phyloP scores from a whole-genome alignment of 805 yeast genomes.

The Ogataea nitratoaversa region DNA sequence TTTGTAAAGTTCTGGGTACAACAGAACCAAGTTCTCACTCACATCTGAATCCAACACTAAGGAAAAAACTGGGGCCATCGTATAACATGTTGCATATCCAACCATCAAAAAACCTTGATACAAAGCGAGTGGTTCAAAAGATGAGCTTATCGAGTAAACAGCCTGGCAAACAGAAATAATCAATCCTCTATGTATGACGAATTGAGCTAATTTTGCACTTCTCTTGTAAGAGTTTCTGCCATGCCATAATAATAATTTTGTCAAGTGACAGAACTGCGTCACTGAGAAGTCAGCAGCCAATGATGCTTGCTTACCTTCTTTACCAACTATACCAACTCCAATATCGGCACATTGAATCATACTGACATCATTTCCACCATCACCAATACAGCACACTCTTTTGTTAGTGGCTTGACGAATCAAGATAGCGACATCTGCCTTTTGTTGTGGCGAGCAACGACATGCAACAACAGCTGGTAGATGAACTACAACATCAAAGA shows the following conservation, averaged over 20 bases:
- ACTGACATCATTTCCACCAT: conserved; percentile 98
- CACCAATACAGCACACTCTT: conserved; percentile 96
- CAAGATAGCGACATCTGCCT: conserved; percentile 86
- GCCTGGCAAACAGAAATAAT: conserved; percentile 94
- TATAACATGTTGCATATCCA: conserved; percentile 94
- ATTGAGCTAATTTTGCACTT: conserved; percentile 91
- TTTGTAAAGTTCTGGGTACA: conserved; percentile 92
- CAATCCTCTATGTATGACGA: conserved; percentile 94
- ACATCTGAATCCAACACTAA: conserved; percentile 89
- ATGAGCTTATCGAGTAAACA: conserved; percentile 79
- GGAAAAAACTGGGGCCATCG: conserved; percentile 98
- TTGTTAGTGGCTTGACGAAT: conserved; percentile 79
- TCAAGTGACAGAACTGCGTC: conserved; percentile 83
- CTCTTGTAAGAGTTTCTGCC: conserved; percentile 96
- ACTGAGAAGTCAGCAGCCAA: conserved; percentile 95
- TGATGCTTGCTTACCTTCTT: conserved; percentile 97
- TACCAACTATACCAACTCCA: conserved; percentile 98
- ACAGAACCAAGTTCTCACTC: conserved; percentile 78
- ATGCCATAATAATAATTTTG: conserved; percentile 90
- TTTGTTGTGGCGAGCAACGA: conserved; percentile 97
- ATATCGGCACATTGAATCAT: conserved; percentile 99
- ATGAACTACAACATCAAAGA: conserved; percentile 69
- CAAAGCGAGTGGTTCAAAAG: conserved; percentile 89
- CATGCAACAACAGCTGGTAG: conserved; percentile 97
- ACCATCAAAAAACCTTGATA: conserved; percentile 98